A percentile compares a stretch with the other conserved stretches of the same genome.
Conservation (phyloP, 179 eudicot species). For the Nepenthes alata region DNA sequence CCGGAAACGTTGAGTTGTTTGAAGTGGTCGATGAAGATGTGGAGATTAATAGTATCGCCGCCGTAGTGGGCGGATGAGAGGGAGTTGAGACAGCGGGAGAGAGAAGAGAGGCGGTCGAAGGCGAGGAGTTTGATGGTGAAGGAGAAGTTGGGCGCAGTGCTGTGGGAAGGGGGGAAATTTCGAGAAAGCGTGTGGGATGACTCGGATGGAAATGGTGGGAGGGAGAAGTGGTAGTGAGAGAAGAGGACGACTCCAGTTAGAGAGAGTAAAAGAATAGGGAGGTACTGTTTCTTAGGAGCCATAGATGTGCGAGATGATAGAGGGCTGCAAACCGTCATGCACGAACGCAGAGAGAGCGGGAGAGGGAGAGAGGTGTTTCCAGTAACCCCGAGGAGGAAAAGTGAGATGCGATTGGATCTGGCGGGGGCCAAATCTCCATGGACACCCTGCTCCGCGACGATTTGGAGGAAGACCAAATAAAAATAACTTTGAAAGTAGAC, state of each 20-base stretch:
- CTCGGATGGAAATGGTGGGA: conserved; percentile 12
- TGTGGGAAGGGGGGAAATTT: conserved; percentile 3
- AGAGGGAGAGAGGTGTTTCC: not conserved
- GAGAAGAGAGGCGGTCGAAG: conserved; percentile 61
- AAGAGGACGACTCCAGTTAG: conserved; percentile 10
- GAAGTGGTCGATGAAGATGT: conserved; percentile 65
- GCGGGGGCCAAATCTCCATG: too few species aligned
- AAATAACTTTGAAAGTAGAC: too few species aligned
- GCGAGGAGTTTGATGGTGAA: conserved; percentile 73
- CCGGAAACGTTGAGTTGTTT: not conserved
- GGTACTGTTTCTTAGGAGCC: conserved; percentile 27
- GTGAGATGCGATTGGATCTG: too few species aligned
- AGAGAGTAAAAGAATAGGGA: conserved; percentile 29
- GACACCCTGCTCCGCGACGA: too few species aligned
- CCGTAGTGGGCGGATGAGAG: conserved; percentile 52
- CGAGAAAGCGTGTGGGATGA: conserved; percentile 4
- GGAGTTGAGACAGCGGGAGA: conserved; percentile 72
- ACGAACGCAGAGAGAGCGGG: not conserved
- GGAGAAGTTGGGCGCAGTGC: conserved; percentile 29
- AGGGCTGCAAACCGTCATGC: too few species aligned
- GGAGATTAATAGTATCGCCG: conserved; percentile 44
- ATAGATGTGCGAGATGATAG: conserved; percentile 4
- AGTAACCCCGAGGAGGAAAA: too few species aligned
- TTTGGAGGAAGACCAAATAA: too few species aligned
- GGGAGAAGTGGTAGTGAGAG: conserved; percentile 19